Evolutionary conservation across 2,329 filamentous ascomycete species (phyloP).

Genomic region (Fusarium phyllophilum): DNA sequence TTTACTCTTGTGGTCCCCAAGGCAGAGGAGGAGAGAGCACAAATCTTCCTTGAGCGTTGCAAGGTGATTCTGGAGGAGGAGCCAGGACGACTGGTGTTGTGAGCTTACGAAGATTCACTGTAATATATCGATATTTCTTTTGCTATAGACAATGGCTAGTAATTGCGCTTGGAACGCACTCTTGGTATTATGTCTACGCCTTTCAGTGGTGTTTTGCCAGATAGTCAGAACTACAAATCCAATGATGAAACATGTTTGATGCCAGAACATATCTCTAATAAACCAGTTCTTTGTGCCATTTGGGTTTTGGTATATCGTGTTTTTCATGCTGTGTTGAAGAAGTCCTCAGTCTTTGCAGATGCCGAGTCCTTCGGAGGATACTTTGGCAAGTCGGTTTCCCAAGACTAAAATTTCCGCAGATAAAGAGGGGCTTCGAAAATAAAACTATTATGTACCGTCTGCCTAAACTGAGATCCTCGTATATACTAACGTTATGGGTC

Average conservation of each 20-base stretch:
- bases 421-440: neutral
- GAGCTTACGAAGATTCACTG: slow-evolving; percentile 46
- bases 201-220: slow-evolving; percentile 15
- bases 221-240: slow-evolving; percentile 17
- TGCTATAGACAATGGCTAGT: slow-evolving; percentile 43
- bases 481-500: neutral
- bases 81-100: slow-evolving; percentile 78
- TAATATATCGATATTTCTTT: slow-evolving; percentile 45
- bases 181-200: slow-evolving; percentile 25
- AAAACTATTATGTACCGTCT: neutral
- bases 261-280: neutral
- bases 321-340: neutral
- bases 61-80: slow-evolving; percentile 85
- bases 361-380: neutral
- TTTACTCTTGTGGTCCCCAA: slow-evolving; percentile 84
- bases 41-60: slow-evolving; percentile 84
- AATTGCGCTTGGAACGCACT: slow-evolving; percentile 32
- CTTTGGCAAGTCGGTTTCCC: neutral
- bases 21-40: slow-evolving; percentile 83
- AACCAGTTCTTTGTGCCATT: neutral
- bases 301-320: neutral
- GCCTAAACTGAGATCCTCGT: neutral
- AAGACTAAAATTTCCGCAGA: neutral
- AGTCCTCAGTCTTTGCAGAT: neutral
- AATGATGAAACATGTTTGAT: slow-evolving; percentile 27